Conservation (phyloP, 306 rosid species). For the Cotoneaster glaucophyllus region DNA sequence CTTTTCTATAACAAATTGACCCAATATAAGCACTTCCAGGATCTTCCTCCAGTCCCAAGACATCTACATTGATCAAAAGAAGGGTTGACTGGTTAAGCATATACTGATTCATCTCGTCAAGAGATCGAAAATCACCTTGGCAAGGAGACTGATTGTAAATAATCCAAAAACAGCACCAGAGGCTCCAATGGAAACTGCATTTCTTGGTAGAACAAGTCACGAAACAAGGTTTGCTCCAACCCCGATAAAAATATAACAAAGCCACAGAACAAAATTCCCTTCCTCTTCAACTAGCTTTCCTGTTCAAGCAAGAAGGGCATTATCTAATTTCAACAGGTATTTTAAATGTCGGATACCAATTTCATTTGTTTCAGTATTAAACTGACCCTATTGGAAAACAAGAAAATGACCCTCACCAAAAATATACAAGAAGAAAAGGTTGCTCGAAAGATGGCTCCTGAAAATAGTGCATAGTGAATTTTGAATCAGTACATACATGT, state of each 20-base stretch:
- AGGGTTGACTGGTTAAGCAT: neutral
- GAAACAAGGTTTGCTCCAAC: conserved; percentile 95
- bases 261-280: conserved; percentile 88
- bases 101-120: neutral
- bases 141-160: conserved; percentile 84
- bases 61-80: conserved; percentile 44
- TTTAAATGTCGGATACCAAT: neutral
- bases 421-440: conserved; percentile 90
- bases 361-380: neutral
- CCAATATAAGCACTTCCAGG: conserved; percentile 94
- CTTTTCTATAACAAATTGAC: conserved; percentile 90
- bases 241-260: conserved; percentile 81
- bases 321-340: neutral
- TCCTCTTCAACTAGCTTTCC: conserved; percentile 99
- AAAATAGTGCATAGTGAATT: conserved; percentile 18
- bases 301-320: conserved; percentile 18
- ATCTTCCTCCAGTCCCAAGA: conserved; percentile 99
- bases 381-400: neutral
- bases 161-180: conserved; percentile 97
- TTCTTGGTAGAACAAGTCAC: conserved; percentile 86
- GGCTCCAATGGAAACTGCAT: conserved; percentile 88
- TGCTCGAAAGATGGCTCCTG: conserved; percentile 99
- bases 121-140: conserved; percentile 47
- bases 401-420: conserved; percentile 63
- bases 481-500: neutral